These are phyloP conservation scores for Candida coleopterorum DNA, from an alignment of 805 yeast genomes.

Conservation along the genomic window DNA sequence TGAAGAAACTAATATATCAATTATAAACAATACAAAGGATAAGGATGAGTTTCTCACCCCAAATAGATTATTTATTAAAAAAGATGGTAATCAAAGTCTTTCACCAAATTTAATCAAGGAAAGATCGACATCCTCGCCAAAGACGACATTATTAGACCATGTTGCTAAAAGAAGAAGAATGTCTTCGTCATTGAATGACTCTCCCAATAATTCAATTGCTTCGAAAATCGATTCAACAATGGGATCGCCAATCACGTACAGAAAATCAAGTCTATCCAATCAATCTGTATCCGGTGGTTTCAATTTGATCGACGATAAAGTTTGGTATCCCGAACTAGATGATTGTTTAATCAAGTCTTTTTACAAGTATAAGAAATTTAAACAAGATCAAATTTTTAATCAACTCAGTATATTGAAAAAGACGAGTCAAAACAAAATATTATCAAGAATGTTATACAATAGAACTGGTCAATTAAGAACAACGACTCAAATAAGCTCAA, in stretches of 20 bases:
- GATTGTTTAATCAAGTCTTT: constrained; percentile 31
- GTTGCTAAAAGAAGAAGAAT: constrained; percentile 12
- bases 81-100: not conserved
- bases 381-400: constrained; percentile 18
- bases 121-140: constrained; percentile 1
- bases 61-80: constrained; percentile 18
- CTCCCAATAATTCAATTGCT: constrained; percentile 35
- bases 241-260: constrained; percentile 20
- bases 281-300: not conserved
- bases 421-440: constrained; percentile 35
- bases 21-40: constrained; percentile 19
- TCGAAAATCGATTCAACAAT: constrained; percentile 28
- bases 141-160: constrained; percentile 1
- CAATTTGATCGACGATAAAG: constrained; percentile 16
- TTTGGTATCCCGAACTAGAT: constrained; percentile 35
- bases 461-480: constrained; percentile 33
- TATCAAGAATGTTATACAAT: constrained; percentile 35
- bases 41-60: constrained; percentile 28
- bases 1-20: constrained; percentile 16
- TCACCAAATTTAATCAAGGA: constrained; percentile 1
- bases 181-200: constrained; percentile 14
- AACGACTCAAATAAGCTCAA: constrained; percentile 33
- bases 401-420: constrained; percentile 23
- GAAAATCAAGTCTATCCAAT: constrained; percentile 7
- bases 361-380: constrained; percentile 29